Conservation (phyloP, 306 rosid genomes). For the Lathyrus aphaca region DNA sequence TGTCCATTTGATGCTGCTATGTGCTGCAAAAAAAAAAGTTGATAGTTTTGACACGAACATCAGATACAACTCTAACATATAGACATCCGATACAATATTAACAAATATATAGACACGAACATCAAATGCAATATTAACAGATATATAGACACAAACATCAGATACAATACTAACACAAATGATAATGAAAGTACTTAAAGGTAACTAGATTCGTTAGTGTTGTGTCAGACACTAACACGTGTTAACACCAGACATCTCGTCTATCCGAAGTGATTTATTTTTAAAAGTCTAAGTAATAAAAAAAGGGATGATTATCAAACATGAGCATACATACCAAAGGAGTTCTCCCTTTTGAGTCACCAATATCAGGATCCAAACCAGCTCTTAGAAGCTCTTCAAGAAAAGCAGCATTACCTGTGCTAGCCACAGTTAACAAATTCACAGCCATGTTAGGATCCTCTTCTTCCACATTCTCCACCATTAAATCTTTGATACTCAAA, state of each 20-base stretch:
- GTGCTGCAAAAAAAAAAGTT: constrained; percentile 51
- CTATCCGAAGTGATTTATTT: background rate
- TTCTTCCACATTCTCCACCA: constrained; percentile 57
- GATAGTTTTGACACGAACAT: background rate
- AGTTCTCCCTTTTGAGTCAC: constrained; percentile 74
- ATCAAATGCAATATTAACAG: too few relatives aligned
- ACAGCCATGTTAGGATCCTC: constrained; percentile 56
- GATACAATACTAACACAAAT: too few relatives aligned
- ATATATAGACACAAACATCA: too few relatives aligned
- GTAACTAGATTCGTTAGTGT: background rate
- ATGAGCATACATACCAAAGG: constrained; percentile 67
- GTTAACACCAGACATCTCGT: background rate
- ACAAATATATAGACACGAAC: too few relatives aligned
- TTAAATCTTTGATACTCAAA: constrained; percentile 49
- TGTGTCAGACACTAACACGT: background rate
- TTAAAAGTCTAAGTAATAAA: too few relatives aligned
- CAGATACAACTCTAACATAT: too few relatives aligned
- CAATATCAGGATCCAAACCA: constrained; percentile 75
- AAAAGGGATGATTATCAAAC: background rate
- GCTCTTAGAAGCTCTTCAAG: constrained; percentile 84
- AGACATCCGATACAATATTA: background rate
- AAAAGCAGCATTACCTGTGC: constrained; percentile 69
- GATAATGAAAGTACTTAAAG: too few relatives aligned
- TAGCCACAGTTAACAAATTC: constrained; percentile 60
- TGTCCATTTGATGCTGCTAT: constrained; percentile 80